Base-by-base conservation (phyloP, 768 basidiomycete genomes). In the Kockovaella imperatae region DNA sequence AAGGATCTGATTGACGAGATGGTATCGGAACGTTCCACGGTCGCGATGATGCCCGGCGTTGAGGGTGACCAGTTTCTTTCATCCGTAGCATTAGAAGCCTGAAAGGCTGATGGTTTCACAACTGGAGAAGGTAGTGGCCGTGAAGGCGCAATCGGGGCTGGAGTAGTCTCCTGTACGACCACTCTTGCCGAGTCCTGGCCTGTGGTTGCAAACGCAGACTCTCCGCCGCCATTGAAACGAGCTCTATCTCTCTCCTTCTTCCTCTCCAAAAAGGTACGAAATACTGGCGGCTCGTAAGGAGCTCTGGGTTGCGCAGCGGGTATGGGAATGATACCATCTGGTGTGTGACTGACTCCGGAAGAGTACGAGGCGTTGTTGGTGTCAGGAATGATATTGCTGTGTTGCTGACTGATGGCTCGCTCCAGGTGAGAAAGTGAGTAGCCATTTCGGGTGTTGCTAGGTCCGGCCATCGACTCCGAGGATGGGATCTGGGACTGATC, bases 211-310 rank as follows among this genome's bases (percentile, higher is more conserved):
- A n/a, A n/a, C n/a, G n/a, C n/a, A n/a, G n/a, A 4, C 10, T 14
- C 28, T 23, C 7, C 15, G 17, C 20, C 17, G 23, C 7, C 7
- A 20, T 38, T 23, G 7, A 20, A 40, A 5, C 44, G 35, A 10
- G 57, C 56, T 29, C 53, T 26, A 30, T 64, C 62, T 40, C 62
- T 67, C 8, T 53, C 61, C 42, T 58, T 34, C 41, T 56, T 65
- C 24, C 63, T 45, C 15, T 63, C 68, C 42, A 63, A 63, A 38
- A 67, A 69, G 3, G 68, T 64, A 39, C 52, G 56, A 34, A 69
- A 65, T 4, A 65, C 58, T n/a, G 63, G 64, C 3, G 64, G 40
- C 5, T 52, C 61, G 40, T 67, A 67, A 3, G 49, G 57, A 11
- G 50, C 57, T 49, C 56, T 63, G 4, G 57, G 59, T 20, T 49